Evolutionary conservation across 345 rosid species (phyloP), one percentile per base, ranked within the genome.

Genomic region (Camelina neglecta): DNA sequence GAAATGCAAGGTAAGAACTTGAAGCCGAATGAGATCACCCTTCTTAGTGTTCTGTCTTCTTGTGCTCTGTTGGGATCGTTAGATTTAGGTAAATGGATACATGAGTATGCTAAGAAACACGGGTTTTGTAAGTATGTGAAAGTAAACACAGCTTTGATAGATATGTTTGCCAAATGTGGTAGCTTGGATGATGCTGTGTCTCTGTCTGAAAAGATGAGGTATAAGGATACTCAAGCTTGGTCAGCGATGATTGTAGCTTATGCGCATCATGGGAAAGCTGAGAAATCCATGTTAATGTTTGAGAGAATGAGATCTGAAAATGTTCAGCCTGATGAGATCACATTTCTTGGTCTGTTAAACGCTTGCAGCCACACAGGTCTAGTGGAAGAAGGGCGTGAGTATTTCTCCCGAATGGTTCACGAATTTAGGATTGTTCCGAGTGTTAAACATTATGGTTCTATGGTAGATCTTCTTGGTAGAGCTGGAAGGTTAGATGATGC

Each of bases 91-190:
- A 88, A 85, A 69, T 93, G 98, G 96, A 77, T 93, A 23, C 94
- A 93, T 69, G 86, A 87, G 75, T 86, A 86, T 60, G 86, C 89
- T 60, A 85, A 83, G 83, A 83, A 83, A 60, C 69, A 83, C 36
- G 81, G 85, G 24, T 79, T 76, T 45, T 84, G 84, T 78, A 62
- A 80, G 72, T 83, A 74, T 63, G 78, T 89, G 75, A 91, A 89
- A 54, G 96, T 88, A 71, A 87, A 87, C 60, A 93, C 97, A 10
- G 93, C 94, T 16, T 81, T 88, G 68, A 85, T 93, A 5, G 93
- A 93, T 79, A 91, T 93, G 98, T 91, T 84, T 82, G 91, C 94
- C 0, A 93, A 93, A 79, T 93, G 98, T 11, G 98, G 98, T 60
- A 89, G 94, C 83, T 88, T 91, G 78, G 81, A 80, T 51, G 89